phyloP scores from a whole-genome alignment of 352 stramenopile species.

The Pythium sp. region DNA sequence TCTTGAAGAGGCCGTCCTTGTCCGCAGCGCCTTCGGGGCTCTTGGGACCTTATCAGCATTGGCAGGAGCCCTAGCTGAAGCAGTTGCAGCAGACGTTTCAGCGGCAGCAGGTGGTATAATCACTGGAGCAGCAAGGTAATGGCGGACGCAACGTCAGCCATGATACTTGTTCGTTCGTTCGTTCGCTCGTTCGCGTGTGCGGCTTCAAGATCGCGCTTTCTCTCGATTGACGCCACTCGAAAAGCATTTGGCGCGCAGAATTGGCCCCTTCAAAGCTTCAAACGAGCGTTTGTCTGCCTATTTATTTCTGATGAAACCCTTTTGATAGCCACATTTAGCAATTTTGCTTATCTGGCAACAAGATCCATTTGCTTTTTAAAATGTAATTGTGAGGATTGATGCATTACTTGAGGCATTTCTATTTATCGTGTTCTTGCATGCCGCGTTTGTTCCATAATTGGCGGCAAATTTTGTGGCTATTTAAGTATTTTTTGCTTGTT shows the following conservation, averaged over 20 bases:
- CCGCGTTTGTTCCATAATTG: too few species aligned
- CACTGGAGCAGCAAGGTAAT: background rate
- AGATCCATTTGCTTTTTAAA: too few species aligned
- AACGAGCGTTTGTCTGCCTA: background rate
- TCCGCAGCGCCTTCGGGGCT: conserved; percentile 28
- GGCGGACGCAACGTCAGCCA: conserved; percentile 1
- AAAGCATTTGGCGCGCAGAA: background rate
- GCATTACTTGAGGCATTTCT: too few species aligned
- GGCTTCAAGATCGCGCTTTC: conserved; percentile 1
- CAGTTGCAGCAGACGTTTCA: background rate
- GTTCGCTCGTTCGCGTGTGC: background rate
- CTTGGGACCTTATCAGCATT: background rate
- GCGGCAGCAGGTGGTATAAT: background rate
- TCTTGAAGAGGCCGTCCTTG: conserved; percentile 53
- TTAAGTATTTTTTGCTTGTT: too few species aligned
- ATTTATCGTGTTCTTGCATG: too few species aligned
- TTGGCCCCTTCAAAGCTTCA: background rate
- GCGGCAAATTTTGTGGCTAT: too few species aligned
- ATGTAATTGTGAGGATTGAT: too few species aligned
- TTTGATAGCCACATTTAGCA: too few species aligned
- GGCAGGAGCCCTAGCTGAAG: too few species aligned
- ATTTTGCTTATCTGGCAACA: too few species aligned
- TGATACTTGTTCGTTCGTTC: background rate
- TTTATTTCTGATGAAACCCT: background rate
- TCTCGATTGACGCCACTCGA: background rate